These are phyloP conservation scores for Trichoderma harzianum DNA, from an alignment of 2,329 filamentous ascomycete species.

Conservation along the genomic window DNA sequence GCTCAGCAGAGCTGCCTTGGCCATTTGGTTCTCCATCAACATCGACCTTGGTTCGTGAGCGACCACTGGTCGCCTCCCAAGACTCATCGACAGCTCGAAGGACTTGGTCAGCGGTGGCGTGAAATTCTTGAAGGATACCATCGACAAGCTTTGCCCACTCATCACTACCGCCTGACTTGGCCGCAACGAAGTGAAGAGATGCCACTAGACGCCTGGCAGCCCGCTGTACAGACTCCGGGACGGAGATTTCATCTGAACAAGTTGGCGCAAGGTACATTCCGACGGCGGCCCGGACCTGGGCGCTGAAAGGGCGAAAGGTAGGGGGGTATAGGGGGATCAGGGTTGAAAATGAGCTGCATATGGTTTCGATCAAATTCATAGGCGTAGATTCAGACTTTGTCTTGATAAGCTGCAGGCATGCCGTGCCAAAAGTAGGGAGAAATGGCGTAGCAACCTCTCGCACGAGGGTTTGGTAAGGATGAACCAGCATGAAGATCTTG, in stretches of 20 bases:
- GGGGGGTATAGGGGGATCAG: constrained; percentile 79
- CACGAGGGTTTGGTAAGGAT: constrained; percentile 76
- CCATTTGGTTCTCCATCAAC: constrained; percentile 47
- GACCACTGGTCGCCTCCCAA: constrained; percentile 66
- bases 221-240: constrained; percentile 51
- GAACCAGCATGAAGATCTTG: constrained; percentile 78
- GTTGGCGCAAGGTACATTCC: constrained; percentile 63
- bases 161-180: constrained; percentile 71
- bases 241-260: constrained; percentile 45
- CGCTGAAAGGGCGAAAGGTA: constrained; percentile 72
- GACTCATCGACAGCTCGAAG: constrained; percentile 78
- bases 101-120: constrained; percentile 70
- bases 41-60: constrained; percentile 41
- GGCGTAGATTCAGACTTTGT: constrained; percentile 38
- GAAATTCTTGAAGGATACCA: constrained; percentile 59
- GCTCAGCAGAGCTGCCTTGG: constrained; percentile 43
- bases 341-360: constrained; percentile 68
- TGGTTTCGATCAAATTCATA: constrained; percentile 56
- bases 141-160: constrained; percentile 73
- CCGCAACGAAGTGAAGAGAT: constrained; percentile 73
- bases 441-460: constrained; percentile 86
- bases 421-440: constrained; percentile 68
- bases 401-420: constrained; percentile 66
- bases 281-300: constrained; percentile 62
- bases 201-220: constrained; percentile 64